Base-by-base conservation (phyloP, 2,329 filamentous ascomycete genomes). In the Xylaria sp. region DNA sequence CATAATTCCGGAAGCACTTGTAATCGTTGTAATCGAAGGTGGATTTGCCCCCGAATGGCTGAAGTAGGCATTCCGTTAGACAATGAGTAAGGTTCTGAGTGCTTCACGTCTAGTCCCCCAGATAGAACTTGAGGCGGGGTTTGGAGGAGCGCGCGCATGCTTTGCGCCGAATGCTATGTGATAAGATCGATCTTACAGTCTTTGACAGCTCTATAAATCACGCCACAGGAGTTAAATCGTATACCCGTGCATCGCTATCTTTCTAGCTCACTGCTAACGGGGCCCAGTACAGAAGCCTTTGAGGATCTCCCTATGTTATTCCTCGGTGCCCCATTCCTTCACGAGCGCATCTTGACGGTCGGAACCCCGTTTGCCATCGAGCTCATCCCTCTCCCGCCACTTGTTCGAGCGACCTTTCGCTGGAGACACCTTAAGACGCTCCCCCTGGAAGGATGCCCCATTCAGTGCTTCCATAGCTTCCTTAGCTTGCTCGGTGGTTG, bases 401-500 rank as follows among this genome's bases (percentile, higher is more conserved):
- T 76, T 76, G 23, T 65, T 71, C 7, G 73, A 74, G 18, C 71
- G 70, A 25, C 72, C 72, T 28, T 70, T 74, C 8, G 76, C 76
- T 10, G 73, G 37, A 23, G 74, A 75, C 28, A 78, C 75, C 54
- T 75, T 77, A 44, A 79, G 64, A 15, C 28, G 70, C 2, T 66
- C 71, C 7, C 74, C 76, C 13, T 65, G 67, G 52, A 76, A 78
- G 0, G 25, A n/a, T 2, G 39, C 74, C 1, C 81, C 81, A 62
- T 83, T 74, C 13, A 88, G 69, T 1, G 79, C 79, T 8, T 81
- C 75, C 67, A 87, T 82, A 25, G 88, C 89, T 10, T 79, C 78
- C 41, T 84, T 78, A 0, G 87, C 88, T 70, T 90, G 86, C 62
- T 88, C 84, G 0, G 80, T 76, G 6, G 83, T 87, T 57, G 81